phyloP scores from a whole-genome alignment of 2,329 filamentous ascomycete genomes.

The Aspergillus fischeri region DNA sequence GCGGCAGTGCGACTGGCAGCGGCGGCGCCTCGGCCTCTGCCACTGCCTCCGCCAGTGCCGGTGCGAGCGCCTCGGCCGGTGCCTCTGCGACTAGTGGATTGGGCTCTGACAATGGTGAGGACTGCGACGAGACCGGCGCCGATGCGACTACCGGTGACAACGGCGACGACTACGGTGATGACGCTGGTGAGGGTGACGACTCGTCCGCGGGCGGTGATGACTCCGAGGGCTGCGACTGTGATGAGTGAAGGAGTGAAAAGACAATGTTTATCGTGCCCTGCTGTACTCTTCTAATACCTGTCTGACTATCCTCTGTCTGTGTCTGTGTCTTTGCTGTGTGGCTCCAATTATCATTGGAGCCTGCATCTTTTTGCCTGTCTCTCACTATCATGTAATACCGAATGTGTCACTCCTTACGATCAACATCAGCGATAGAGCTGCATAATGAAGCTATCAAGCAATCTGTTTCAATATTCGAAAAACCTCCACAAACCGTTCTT shows the following conservation, averaged over 20 bases:
- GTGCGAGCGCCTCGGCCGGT: not conserved
- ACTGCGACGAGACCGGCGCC: not conserved
- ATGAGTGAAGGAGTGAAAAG: not conserved
- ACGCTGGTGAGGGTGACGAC: too few relatives aligned
- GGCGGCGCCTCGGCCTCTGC: not conserved
- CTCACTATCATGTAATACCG: not conserved
- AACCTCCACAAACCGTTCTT: accelerated
- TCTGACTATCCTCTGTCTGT: not conserved
- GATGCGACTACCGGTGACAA: too few relatives aligned
- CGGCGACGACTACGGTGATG: too few relatives aligned
- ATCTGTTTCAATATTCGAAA: not conserved
- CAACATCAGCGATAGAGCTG: not conserved
- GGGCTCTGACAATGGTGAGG: not conserved
- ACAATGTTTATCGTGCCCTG: not conserved
- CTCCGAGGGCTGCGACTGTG: not conserved
- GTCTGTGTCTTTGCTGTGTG: too few relatives aligned
- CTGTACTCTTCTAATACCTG: not conserved
- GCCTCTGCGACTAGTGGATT: not conserved
- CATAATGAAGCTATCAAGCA: not conserved
- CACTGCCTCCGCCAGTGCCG: not conserved
- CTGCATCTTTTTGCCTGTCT: not conserved
- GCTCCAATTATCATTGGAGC: not conserved
- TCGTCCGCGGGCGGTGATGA: not conserved
- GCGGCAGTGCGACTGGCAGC: not conserved
- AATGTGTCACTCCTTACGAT: not conserved